Conservation (phyloP, 2,329 filamentous ascomycete genomes). For the Phaeomoniella chlamydospora region DNA sequence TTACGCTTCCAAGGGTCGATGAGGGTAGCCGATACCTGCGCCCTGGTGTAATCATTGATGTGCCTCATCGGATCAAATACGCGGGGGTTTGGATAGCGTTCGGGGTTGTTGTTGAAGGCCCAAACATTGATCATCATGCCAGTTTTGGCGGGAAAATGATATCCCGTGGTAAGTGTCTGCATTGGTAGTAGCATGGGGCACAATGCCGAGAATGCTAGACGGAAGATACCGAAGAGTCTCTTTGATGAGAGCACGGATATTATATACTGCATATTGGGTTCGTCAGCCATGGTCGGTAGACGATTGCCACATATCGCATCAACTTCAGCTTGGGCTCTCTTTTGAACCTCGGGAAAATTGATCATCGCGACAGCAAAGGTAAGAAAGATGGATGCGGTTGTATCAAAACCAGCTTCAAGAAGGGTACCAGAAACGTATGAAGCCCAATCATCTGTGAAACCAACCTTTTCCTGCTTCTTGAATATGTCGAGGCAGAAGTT, state of each 20-base stretch:
- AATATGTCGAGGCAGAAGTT: constrained; percentile 8
- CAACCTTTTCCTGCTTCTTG: constrained; percentile 5
- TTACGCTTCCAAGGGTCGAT: constrained; percentile 13
- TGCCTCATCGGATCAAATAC: constrained; percentile 17
- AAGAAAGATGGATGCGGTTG: constrained; percentile 24
- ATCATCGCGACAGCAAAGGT: constrained; percentile 35
- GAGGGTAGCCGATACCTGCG: constrained; percentile 18
- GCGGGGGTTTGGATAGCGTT: constrained; percentile 13
- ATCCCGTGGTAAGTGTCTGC: constrained; percentile 10
- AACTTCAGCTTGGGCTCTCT: constrained; percentile 31
- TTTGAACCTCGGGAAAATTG: constrained; percentile 30
- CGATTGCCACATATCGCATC: constrained; percentile 36
- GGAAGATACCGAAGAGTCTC: constrained; percentile 44
- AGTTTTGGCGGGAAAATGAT: constrained; percentile 9
- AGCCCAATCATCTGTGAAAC: constrained; percentile 8
- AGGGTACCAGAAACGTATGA: constrained; percentile 19
- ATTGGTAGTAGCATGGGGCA: constrained; percentile 9
- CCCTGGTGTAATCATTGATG: constrained; percentile 11
- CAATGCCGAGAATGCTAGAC: constrained; percentile 6
- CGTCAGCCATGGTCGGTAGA: constrained; percentile 34
- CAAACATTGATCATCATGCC: constrained; percentile 10
- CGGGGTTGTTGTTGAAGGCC: constrained; percentile 14
- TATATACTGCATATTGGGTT: constrained; percentile 35
- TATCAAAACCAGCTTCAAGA: constrained; percentile 28
- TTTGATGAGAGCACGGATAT: constrained; percentile 38